Conservation (phyloP, 1,139 yeast genomes). For the Kurtzmaniella quercitrusa region DNA sequence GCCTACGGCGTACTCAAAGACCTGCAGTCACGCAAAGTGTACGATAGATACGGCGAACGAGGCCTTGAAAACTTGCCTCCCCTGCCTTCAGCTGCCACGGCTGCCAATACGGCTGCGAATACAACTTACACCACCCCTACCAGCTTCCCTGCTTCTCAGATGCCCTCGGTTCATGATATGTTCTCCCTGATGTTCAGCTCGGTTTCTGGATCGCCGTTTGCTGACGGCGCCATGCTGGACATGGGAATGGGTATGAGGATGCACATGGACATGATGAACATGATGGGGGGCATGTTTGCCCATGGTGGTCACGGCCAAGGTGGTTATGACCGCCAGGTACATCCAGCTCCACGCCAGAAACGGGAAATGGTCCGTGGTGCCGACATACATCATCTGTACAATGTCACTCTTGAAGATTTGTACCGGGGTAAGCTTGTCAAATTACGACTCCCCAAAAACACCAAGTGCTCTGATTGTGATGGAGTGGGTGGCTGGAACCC, state of each 20-base stretch:
- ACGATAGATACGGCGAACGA: conserved; percentile 36
- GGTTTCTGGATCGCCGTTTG: conserved; percentile 3
- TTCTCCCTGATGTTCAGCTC: conserved; percentile 5
- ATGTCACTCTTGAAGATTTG: conserved; percentile 32
- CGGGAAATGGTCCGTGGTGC: conserved; percentile 20
- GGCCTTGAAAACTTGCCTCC: conserved; percentile 24
- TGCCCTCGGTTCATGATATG: not conserved
- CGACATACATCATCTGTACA: conserved; percentile 41
- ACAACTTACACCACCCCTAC: conserved; percentile 37
- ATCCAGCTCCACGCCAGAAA: conserved; percentile 16
- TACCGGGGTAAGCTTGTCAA: conserved; percentile 37
- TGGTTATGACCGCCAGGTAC: conserved; percentile 8
- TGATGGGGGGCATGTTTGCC: conserved; percentile 5
- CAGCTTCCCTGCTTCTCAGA: conserved; percentile 25
- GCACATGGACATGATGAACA: conserved; percentile 9
- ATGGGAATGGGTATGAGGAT: conserved; percentile 9
- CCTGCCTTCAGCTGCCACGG: conserved; percentile 1
- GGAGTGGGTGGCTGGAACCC: conserved; percentile 39
- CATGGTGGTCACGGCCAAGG: not conserved
- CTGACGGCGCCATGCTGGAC: conserved; percentile 4
- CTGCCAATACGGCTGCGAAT: too few species aligned
- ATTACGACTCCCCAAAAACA: conserved; percentile 35
- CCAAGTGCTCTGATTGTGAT: conserved; percentile 29
- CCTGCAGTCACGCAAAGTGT: conserved; percentile 23
- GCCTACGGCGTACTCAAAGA: conserved; percentile 43